phyloP scores from a whole-genome alignment of 352 stramenopile genomes.

The Phytophthora tubulina region DNA sequence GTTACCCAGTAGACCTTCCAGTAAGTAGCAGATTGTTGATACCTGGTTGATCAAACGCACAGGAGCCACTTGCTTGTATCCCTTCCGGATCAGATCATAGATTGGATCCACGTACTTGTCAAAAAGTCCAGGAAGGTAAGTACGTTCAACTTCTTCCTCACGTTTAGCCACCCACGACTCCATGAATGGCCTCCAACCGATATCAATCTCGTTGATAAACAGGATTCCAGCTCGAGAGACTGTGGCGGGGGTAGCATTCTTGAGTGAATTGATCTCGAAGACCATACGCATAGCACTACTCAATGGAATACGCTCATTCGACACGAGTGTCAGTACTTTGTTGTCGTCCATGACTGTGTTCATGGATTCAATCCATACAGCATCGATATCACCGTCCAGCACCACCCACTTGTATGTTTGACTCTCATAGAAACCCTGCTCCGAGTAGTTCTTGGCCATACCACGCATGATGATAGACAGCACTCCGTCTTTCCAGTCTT shows the following conservation, averaged over 20 bases:
- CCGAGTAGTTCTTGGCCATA: conserved; percentile 91
- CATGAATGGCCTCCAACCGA: conserved; percentile 97
- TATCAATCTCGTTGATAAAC: conserved; percentile 91
- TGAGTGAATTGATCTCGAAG: conserved; percentile 92
- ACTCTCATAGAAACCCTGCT: conserved; percentile 96
- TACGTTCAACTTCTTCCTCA: conserved; percentile 92
- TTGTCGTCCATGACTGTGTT: conserved; percentile 99
- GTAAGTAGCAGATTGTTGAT: conserved; percentile 95
- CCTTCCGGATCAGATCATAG: conserved; percentile 94
- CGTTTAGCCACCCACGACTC: conserved; percentile 96
- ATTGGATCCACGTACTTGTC: conserved; percentile 97
- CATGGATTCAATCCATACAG: conserved; percentile 94
- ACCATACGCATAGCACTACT: conserved; percentile 91
- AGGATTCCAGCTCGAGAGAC: conserved; percentile 91
- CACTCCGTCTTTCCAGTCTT: conserved; percentile 92
- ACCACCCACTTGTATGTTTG: conserved; percentile 93
- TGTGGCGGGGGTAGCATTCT: conserved; percentile 88
- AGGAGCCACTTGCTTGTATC: conserved; percentile 96
- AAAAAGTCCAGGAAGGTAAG: conserved; percentile 94
- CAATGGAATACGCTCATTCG: conserved; percentile 88
- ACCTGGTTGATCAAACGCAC: conserved; percentile 97
- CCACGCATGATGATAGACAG: conserved; percentile 92
- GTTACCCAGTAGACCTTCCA: conserved; percentile 93
- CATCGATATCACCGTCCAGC: conserved; percentile 89
- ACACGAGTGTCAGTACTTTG: conserved; percentile 95